Evolutionary conservation across 192 early-diverging fungal species (phyloP).

Genomic region (Powellomyces hirtus): DNA sequence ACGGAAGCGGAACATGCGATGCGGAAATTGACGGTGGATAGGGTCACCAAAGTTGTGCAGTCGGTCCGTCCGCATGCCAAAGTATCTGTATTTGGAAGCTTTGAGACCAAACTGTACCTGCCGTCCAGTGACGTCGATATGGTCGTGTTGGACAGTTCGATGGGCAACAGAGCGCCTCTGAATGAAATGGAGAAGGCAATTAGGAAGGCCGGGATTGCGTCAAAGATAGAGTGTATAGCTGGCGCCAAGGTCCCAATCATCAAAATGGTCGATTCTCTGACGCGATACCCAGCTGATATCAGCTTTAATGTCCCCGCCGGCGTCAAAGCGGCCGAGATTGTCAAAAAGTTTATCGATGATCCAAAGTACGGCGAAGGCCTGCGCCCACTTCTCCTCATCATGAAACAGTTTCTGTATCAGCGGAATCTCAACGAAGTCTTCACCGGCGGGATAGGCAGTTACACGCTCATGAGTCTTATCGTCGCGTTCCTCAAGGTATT

Average conservation of each 20-base stretch:
- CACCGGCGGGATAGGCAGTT: slow-evolving; percentile 85
- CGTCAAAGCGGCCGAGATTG: slow-evolving; percentile 59
- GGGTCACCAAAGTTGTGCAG: slow-evolving; percentile 52
- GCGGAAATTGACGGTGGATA: slow-evolving; percentile 67
- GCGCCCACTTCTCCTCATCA: slow-evolving; percentile 67
- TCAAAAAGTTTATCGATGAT: slow-evolving; percentile 57
- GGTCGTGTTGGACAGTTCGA: slow-evolving; percentile 25
- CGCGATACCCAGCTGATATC: slow-evolving; percentile 76
- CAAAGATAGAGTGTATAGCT: slow-evolving; percentile 55
- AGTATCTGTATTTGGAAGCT: slow-evolving; percentile 82
- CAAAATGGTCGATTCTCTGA: slow-evolving; percentile 78
- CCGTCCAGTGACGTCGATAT: slow-evolving; percentile 76
- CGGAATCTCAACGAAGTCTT: slow-evolving; percentile 81
- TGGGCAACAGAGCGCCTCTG: slow-evolving; percentile 23
- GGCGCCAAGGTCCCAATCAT: slow-evolving; percentile 86
- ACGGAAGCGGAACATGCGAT: slow-evolving; percentile 75
- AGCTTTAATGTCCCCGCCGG: slow-evolving; percentile 76
- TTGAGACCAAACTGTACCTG: slow-evolving; percentile 81
- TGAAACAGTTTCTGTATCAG: slow-evolving; percentile 84
- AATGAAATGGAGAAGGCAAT: slow-evolving; percentile 49
- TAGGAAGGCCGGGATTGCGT: slow-evolving; percentile 36
- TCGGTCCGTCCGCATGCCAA: slow-evolving; percentile 39
- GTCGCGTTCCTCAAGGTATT: slow-evolving; percentile 79
- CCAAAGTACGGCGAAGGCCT: slow-evolving; percentile 47
- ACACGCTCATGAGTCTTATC: slow-evolving; percentile 73